These are phyloP conservation scores for Beauveria brongniartii DNA, from an alignment of 2,329 filamentous ascomycete species.

Conservation along the genomic window DNA sequence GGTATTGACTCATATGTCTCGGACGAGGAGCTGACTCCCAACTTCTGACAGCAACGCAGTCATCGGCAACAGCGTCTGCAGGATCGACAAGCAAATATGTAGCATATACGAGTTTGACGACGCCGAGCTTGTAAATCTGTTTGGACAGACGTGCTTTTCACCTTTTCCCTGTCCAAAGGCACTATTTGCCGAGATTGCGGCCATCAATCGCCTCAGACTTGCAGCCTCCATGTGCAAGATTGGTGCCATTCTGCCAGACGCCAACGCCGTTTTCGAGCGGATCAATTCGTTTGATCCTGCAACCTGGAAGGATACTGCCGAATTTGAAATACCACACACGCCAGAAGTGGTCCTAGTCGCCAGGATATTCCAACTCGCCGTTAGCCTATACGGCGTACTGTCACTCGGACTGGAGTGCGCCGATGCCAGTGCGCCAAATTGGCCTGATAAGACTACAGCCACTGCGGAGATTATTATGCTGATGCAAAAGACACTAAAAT, in stretches of 20 bases:
- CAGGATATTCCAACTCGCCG: slow-evolving; percentile 3
- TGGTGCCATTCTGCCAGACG: not conserved
- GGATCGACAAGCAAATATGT: not conserved
- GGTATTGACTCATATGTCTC: not conserved
- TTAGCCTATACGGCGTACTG: slow-evolving; percentile 3
- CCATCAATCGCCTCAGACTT: slow-evolving; percentile 4
- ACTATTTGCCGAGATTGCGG: slow-evolving; percentile 1
- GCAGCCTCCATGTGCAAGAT: not conserved
- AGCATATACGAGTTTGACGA: slow-evolving; percentile 6
- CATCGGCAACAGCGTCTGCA: slow-evolving; percentile 3
- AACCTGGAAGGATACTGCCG: not conserved
- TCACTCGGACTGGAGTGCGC: not conserved
- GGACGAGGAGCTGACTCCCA: not conserved
- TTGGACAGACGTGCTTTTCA: not conserved
- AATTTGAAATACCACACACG: not conserved
- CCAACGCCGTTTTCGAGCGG: not conserved
- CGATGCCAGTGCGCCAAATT: not conserved
- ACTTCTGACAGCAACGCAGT: not conserved
- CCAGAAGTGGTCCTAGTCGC: slow-evolving; percentile 5
- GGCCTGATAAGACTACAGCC: not conserved
- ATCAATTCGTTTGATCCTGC: not conserved
- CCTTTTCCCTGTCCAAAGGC: slow-evolving; percentile 2
- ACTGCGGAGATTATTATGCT: not conserved
- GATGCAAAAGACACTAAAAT: not conserved
- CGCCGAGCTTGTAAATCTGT: not conserved